These are phyloP conservation scores for Chlamydomonas applanata DNA, from an alignment of 139 green algal species.

Conservation along the genomic window DNA sequence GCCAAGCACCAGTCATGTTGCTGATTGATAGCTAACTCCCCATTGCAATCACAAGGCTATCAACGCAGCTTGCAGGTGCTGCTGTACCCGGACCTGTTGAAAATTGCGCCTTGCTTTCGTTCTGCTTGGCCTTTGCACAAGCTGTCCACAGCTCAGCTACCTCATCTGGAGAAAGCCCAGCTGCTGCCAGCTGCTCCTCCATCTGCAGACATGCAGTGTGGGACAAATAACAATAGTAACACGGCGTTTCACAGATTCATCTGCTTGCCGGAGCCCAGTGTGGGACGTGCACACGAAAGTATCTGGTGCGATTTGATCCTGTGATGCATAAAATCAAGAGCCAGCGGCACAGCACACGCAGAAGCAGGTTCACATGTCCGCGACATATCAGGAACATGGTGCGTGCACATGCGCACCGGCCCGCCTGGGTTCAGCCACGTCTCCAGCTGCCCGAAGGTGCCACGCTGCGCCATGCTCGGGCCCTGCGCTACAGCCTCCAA, in stretches of 20 bases:
- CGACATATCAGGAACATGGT: background rate
- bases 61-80: background rate
- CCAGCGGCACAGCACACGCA: constrained; percentile 30
- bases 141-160: constrained; percentile 4
- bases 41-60: no score
- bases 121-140: constrained; percentile 27
- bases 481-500: background rate
- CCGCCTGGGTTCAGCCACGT: constrained; percentile 7
- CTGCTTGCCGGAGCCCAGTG: no score
- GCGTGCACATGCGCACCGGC: background rate
- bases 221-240: no score
- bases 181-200: constrained; percentile 39
- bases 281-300: no score
- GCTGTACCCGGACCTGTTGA: constrained; percentile 17
- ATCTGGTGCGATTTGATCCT: no score
- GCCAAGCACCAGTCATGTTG: no score
- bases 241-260: no score
- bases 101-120: constrained; percentile 52
- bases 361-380: constrained; percentile 24
- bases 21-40: no score
- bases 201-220: constrained; percentile 22
- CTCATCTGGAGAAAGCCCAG: constrained; percentile 37
- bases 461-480: background rate
- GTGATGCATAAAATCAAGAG: background rate
- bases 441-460: constrained; percentile 8